Base-by-base conservation (phyloP, 805 yeast genomes). In the Cyberlindnera maclurae region DNA sequence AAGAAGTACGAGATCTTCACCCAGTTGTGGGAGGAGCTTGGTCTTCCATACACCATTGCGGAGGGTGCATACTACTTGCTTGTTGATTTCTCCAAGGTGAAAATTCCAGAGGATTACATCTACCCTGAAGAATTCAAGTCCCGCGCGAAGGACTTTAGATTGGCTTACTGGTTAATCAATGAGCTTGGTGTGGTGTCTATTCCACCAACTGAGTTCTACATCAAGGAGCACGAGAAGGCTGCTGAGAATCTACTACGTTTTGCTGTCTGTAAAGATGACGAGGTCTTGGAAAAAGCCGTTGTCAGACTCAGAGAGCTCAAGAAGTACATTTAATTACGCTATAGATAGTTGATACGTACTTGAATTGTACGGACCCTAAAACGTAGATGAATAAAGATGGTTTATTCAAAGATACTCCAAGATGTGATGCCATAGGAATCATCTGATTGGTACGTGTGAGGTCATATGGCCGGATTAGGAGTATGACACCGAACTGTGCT, bases 191-290 rank as follows among this genome's bases (percentile, higher is more conserved):
- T 93, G 30, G 97, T 93, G 15, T 82, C 95, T 4, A 93, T 93
- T 47, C 98, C 98, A 10, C 97, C 97, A 22, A 82, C 96, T n/a
- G 97, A 90, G 62, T 93, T 93, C 55, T 77, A 85, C 53, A 72
- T 79, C 32, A 73, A 77, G 9, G 78, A 75, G 43, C 78, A 82
- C 47, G 88, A 83, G 26, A 67, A 74, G 40, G 77, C 80, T 13
- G 88, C 90, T 40, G 95, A 89, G 57, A 80, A 85, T 51, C 75
- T 87, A 57, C 67, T 93, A 44, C 78, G 98, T 56, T 89, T 93
- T 60, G 97, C 98, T 12, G 94, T 93, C 15, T 93, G 98, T 70
- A 93, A 93, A 65, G 96, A 84, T 51, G 94, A 93, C 57, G 71
- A 66, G 4, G 70, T 85, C 42, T 70, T 93, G 47, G 79, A 76